Evolutionary conservation across 192 early-diverging fungal species (phyloP), one percentile per base, ranked within the genome.

Genomic region (Podila clonocystis): DNA sequence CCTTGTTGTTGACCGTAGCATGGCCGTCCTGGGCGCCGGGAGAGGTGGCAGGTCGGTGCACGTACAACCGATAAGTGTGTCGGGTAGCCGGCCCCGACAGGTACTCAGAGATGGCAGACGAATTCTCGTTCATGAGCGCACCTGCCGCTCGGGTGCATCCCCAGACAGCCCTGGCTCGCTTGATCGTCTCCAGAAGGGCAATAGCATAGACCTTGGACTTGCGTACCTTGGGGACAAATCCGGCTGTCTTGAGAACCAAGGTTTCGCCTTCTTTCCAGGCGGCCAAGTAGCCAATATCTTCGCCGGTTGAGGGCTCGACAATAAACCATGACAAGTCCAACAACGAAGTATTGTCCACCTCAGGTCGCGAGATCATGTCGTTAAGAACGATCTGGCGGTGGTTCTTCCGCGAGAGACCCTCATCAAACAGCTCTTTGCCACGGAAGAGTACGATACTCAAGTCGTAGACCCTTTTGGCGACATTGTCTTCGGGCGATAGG

Each of bases 371-470:
- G 15, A 69, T 65, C 77, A 80, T 80, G 22, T 80, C 77, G 45
- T 73, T 80, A 0, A 80, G 49, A 22, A 73, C 77, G 15, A 80
- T 67, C 29, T 65, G 70, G 1, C 77, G 70, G 22, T 80, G 77
- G 11, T 68, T 45, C 29, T 65, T 12, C 2, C 65, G 65, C 5
- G 77, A 45, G 24, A 73, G 31, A 2, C 15, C 19, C 6, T 80
- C 71, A 22, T 80, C 77, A 73, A 80, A 80, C 26, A 80, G 57
- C 0, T 72, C 77, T 33, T 80, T 80, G 11, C 77, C 77, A 12
- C 67, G 77, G 24, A 80, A 80, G 22, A 80, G 60, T 6, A 67
- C 77, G 17, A 80, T 34, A 13, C 52, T 48, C 17, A 80, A 66
- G 28, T 73, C 62, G 12, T 80, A 69, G 28, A 80, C 13, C 4